These are phyloP conservation scores for Verticillium alfalfae DNA, from an alignment of 2,329 filamentous ascomycete genomes.

Conservation along the genomic window DNA sequence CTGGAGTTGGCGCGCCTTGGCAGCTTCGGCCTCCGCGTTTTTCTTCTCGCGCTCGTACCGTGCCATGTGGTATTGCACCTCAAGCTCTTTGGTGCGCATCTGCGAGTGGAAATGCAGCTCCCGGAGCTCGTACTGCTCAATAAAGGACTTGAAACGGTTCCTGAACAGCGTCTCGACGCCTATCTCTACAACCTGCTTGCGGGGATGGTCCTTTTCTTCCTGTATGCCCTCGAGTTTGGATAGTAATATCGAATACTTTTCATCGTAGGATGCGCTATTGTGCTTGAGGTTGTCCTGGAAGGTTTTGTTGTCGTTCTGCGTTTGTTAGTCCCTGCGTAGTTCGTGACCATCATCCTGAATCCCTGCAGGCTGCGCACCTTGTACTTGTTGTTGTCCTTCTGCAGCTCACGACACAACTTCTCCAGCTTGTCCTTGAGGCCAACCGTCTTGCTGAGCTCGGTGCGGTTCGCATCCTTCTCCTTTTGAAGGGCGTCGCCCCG, in stretches of 20 bases:
- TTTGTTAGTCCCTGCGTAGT: neutral
- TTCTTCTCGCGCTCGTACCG: constrained; percentile 89
- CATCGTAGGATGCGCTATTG: constrained; percentile 77
- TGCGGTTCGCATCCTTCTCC: constrained; percentile 85
- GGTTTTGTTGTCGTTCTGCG: constrained; percentile 85
- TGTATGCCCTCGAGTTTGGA: constrained; percentile 85
- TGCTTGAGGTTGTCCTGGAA: constrained; percentile 80
- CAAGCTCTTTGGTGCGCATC: constrained; percentile 89
- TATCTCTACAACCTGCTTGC: constrained; percentile 75
- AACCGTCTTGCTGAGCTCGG: constrained; percentile 84
- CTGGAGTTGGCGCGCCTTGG: constrained; percentile 78
- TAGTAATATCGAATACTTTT: constrained; percentile 74
- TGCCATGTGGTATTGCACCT: constrained; percentile 87
- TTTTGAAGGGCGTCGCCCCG: constrained; percentile 91
- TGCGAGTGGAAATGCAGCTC: constrained; percentile 91
- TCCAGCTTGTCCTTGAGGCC: constrained; percentile 94
- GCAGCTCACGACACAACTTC: constrained; percentile 89
- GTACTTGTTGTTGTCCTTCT: constrained; percentile 96
- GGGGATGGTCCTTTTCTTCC: constrained; percentile 76
- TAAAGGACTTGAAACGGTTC: constrained; percentile 84
- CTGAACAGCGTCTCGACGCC: constrained; percentile 72
- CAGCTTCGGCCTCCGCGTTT: constrained; percentile 73
- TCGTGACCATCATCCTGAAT: neutral
- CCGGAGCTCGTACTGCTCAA: constrained; percentile 93
- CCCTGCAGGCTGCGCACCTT: constrained; percentile 58